Percentiles rank a stretch among this genome's conserved stretches.
Evolutionary conservation across 345 rosid genomes (phyloP).

Genomic region (Gossypium ekmanianum): DNA sequence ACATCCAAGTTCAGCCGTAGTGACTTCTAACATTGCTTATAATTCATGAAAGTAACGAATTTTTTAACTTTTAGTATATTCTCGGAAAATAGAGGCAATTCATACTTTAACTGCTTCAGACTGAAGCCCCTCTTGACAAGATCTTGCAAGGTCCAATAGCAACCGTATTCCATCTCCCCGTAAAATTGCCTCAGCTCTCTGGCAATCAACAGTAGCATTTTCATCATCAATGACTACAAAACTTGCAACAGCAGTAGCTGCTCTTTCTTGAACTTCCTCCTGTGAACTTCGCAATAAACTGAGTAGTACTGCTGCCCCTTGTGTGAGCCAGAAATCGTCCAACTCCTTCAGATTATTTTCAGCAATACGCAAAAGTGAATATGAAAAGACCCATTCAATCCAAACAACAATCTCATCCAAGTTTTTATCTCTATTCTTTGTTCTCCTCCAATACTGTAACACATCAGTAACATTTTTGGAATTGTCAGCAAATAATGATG

Average conservation of each 20-base stretch:
- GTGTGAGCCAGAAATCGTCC: conserved; percentile 76
- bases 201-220: conserved; percentile 66
- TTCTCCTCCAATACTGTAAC: conserved; percentile 54
- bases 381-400: conserved; percentile 76
- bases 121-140: conserved; percentile 81
- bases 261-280: conserved; percentile 84
- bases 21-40: not conserved
- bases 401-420: conserved; percentile 60
- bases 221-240: conserved; percentile 83
- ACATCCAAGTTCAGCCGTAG: not conserved
- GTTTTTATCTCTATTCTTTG: conserved; percentile 35
- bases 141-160: conserved; percentile 73
- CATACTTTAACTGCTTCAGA: conserved; percentile 83
- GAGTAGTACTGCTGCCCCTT: conserved; percentile 68
- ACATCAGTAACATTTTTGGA: conserved; percentile 43
- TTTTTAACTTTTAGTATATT: conserved; percentile 1
- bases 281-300: conserved; percentile 67
- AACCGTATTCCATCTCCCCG: conserved; percentile 64
- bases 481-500: conserved; percentile 51
- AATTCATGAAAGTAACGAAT: not conserved
- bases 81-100: not conserved
- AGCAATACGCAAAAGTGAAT: conserved; percentile 61
- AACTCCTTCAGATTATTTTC: conserved; percentile 70
- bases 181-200: conserved; percentile 82
- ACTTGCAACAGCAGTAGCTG: conserved; percentile 79